phyloP scores from a whole-genome alignment of 2,329 filamentous ascomycete genomes.

The Arthrobotrys conoides region DNA sequence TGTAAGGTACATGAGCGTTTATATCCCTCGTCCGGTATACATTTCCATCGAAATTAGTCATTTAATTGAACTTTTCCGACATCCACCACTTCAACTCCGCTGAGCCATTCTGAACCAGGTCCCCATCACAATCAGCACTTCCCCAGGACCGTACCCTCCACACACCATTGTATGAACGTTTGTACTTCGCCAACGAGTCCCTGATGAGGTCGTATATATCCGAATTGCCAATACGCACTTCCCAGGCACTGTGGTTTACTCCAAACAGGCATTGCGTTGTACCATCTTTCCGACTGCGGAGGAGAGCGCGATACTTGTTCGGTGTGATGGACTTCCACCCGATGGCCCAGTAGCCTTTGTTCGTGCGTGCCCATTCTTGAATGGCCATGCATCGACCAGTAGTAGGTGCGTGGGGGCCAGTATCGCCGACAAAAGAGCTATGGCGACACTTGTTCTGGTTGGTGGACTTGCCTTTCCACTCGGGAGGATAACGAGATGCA shows the following conservation, averaged over 20 bases:
- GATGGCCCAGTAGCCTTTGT: conserved; percentile 12
- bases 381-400: conserved; percentile 18
- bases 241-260: conserved; percentile 4
- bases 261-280: conserved; percentile 8
- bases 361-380: conserved; percentile 14
- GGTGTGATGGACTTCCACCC: conserved; percentile 11
- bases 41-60: too few relatives aligned
- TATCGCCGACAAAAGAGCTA: conserved; percentile 12
- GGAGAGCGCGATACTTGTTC: not conserved
- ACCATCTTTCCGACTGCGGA: not conserved
- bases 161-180: not conserved
- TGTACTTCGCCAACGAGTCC: conserved; percentile 16
- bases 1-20: too few relatives aligned
- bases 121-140: conserved; percentile 4
- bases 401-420: conserved; percentile 9
- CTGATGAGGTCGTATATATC: conserved; percentile 15
- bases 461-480: conserved; percentile 1
- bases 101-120: conserved; percentile 20
- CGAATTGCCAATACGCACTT: conserved; percentile 6
- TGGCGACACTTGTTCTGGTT: conserved; percentile 18
- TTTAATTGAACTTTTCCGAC: not conserved
- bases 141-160: conserved; percentile 8
- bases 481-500: not conserved
- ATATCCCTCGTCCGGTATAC: too few relatives aligned
- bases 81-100: conserved; percentile 18